phyloP scores from a whole-genome alignment of 2,329 filamentous ascomycete genomes.

The Rhinocladiella mackenziei region DNA sequence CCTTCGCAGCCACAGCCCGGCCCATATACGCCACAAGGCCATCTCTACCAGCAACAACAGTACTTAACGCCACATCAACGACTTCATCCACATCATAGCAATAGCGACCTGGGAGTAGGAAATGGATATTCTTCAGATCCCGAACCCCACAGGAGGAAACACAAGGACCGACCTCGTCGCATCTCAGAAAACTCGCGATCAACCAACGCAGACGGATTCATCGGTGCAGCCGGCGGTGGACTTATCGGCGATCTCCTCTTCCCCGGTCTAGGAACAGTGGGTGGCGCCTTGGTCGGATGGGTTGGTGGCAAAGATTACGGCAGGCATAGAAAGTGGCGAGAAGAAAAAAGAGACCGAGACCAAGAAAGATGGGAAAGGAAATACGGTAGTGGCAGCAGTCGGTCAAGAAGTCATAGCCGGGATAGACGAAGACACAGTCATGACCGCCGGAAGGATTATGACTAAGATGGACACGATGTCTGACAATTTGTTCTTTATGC shows the following conservation, averaged over 20 bases:
- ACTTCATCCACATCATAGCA: conserved; percentile 3
- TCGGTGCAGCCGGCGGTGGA: conserved; percentile 30
- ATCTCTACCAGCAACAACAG: conserved; percentile 18
- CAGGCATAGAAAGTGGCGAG: conserved; percentile 27
- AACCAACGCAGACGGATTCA: conserved; percentile 25
- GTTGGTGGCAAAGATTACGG: conserved; percentile 30
- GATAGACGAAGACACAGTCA: conserved; percentile 6
- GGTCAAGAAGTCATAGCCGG: conserved; percentile 22
- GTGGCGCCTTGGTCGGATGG: conserved; percentile 29
- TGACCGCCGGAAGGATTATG: conserved; percentile 11
- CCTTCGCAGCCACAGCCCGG: conserved; percentile 11
- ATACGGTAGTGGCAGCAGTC: conserved; percentile 10
- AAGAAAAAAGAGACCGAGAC: conserved; percentile 25
- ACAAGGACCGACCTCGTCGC: conserved; percentile 17
- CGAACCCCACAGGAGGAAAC: conserved; percentile 24
- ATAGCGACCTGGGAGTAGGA: neutral
- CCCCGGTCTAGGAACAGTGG: conserved; percentile 30
- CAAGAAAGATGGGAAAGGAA: conserved; percentile 28
- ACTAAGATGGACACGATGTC: conserved; percentile 9
- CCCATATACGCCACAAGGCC: conserved; percentile 12
- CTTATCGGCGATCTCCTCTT: conserved; percentile 30
- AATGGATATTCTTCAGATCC: conserved; percentile 29
- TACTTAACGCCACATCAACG: conserved; percentile 8
- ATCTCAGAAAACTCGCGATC: conserved; percentile 25
- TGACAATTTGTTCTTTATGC: neutral